Evolutionary conservation across 495 filamentous ascomycete genomes (phyloP).

Genomic region (Neurospora sp.): DNA sequence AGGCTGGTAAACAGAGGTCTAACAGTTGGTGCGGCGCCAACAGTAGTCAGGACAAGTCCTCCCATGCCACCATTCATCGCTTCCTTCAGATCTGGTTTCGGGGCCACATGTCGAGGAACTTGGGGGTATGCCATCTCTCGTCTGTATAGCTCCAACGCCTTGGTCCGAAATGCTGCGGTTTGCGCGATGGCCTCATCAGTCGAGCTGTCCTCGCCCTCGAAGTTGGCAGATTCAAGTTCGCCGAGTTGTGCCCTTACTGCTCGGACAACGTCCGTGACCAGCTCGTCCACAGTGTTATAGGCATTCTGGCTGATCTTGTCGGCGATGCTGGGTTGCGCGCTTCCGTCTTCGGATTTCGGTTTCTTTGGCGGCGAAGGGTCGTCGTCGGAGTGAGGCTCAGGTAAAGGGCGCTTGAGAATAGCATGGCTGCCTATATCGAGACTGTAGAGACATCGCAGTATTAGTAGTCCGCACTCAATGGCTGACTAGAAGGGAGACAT

Average conservation of each 20-base stretch:
- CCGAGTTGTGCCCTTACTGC: slow-evolving; percentile 29
- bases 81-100: slow-evolving; percentile 6
- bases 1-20: slow-evolving; percentile 80
- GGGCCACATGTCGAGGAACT: slow-evolving; percentile 8
- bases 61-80: slow-evolving; percentile 19
- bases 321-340: slow-evolving; percentile 26
- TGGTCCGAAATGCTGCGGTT: slow-evolving; percentile 31
- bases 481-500: neutral
- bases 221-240: slow-evolving; percentile 22
- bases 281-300: slow-evolving; percentile 35
- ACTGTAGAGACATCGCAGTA: slow-evolving; percentile 19
- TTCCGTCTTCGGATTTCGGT: slow-evolving; percentile 31
- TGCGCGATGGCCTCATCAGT: slow-evolving; percentile 26
- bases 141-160: slow-evolving; percentile 29
- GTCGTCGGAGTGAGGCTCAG: slow-evolving; percentile 20
- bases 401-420: slow-evolving; percentile 37
- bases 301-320: slow-evolving; percentile 32
- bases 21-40: slow-evolving; percentile 56
- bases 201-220: slow-evolving; percentile 11
- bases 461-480: neutral
- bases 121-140: slow-evolving; percentile 32
- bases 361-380: slow-evolving; percentile 36
- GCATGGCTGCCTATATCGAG: slow-evolving; percentile 28
- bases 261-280: slow-evolving; percentile 34
- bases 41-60: slow-evolving; percentile 59